Evolutionary conservation across 768 basidiomycete genomes (phyloP), one percentile per base, ranked within the genome.

Genomic region (Mycena leptocephala): DNA sequence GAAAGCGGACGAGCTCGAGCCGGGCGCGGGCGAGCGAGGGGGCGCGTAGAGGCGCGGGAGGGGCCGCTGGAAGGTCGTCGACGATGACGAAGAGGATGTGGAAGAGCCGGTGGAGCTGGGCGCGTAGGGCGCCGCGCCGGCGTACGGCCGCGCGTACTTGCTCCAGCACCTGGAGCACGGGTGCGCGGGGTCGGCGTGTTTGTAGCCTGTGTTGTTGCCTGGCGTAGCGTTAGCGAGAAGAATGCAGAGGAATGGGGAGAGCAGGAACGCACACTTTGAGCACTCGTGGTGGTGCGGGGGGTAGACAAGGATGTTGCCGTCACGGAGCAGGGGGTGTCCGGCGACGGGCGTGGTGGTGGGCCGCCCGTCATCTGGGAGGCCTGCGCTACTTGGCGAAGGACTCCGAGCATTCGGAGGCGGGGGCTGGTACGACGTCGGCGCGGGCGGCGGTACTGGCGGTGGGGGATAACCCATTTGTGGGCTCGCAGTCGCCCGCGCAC

Each of bases 161-260:
- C 88, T 85, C 95, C 95, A 96, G 85, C 96, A 96, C 70, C 89
- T 90, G 72, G 88, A 86, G 80, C 95, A 96, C 8, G 95, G 93
- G 70, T 91, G 86, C 1, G 87, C 81, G 0, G 94, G 94, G 82
- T 96, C 94, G 43, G 85, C 86, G 71, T 89, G 86, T 82, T 95
- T 95, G 84, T 93, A 96, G 3, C 95, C 95, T 0, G 89, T 91
- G 82, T 96, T 96, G 46, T 86, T 86, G 79, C 95, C 95, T 96
- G n/a, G n/a, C n/a, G n/a, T n/a, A n/a, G 72, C n/a, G n/a, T n/a
- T n/a, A n/a, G n/a, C n/a, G n/a, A n/a, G n/a, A n/a, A n/a, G n/a
- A n/a, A n/a, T n/a, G n/a, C n/a, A 13, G 32, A 35, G 20, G 61
- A 28, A 46, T 3, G 13, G 26, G 37, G 70, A 28, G 20, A 35